These are phyloP conservation scores for Boletales sp. DNA, from an alignment of 768 basidiomycete genomes.

Conservation along the genomic window DNA sequence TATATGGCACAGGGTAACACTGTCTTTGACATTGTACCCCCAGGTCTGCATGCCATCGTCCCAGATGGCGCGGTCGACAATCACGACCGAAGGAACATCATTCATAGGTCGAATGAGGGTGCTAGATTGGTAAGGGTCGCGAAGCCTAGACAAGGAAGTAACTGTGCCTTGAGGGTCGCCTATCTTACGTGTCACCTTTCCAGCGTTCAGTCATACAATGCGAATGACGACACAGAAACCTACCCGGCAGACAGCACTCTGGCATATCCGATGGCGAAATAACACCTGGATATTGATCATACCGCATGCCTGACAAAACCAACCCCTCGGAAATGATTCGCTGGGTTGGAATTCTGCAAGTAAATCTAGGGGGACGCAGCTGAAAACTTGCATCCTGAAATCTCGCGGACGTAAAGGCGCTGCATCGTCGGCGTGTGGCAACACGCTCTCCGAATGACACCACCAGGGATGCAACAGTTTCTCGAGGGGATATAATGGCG, in stretches of 20 bases:
- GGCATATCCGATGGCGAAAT: constrained; percentile 47
- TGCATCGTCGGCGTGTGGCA: neutral
- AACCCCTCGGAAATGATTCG: constrained; percentile 41
- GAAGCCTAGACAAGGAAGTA: constrained; percentile 22
- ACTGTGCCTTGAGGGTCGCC: constrained; percentile 10
- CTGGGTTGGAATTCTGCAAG: constrained; percentile 28
- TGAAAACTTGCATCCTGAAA: constrained; percentile 24
- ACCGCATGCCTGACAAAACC: constrained; percentile 48
- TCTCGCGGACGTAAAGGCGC: constrained; percentile 22
- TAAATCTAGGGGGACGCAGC: constrained; percentile 29
- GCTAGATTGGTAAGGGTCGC: constrained; percentile 13
- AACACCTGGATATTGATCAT: constrained; percentile 44
- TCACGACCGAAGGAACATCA: constrained; percentile 16
- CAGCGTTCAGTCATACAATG: constrained; percentile 8
- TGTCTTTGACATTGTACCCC: neutral
- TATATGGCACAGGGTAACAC: too few species aligned
- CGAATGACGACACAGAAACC: constrained; percentile 2
- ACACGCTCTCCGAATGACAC: constrained; percentile 12
- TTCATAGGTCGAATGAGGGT: constrained; percentile 16
- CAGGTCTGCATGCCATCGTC: constrained; percentile 30
- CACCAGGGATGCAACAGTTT: constrained; percentile 20
- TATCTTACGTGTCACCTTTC: constrained; percentile 9
- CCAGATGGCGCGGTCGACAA: constrained; percentile 17
- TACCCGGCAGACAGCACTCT: constrained; percentile 39
- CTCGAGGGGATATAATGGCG: neutral